A percentile compares a stretch with the other conserved stretches of the same genome.
phyloP scores from a whole-genome alignment of 805 yeast species.

The Trichomonascus vanleenenianus region DNA sequence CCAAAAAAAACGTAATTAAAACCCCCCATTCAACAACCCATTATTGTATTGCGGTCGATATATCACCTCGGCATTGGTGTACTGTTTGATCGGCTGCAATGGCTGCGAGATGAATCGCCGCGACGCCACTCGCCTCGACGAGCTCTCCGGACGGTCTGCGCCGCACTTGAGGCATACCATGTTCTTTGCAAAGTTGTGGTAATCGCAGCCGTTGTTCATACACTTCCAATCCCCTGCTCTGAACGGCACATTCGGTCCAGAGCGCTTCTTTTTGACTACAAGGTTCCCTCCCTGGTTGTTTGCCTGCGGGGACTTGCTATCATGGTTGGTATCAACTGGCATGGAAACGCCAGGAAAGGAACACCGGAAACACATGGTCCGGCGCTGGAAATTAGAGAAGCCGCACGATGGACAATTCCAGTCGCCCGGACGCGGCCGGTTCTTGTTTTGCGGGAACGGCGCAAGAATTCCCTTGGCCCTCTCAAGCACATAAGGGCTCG shows the following conservation, averaged over 20 bases:
- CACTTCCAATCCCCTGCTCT: slow-evolving; percentile 98
- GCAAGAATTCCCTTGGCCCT: slow-evolving; percentile 73
- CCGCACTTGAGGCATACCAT: slow-evolving; percentile 84
- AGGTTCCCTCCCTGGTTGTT: not conserved
- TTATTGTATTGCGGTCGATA: too few species aligned
- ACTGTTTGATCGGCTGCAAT: not conserved
- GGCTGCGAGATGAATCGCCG: not conserved
- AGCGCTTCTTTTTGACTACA: not conserved
- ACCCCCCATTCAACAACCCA: too few species aligned
- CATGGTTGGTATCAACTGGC: not conserved
- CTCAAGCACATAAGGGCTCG: slow-evolving; percentile 69
- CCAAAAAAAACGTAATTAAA: too few species aligned
- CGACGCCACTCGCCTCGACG: not conserved
- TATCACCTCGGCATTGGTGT: too few species aligned
- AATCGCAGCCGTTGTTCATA: slow-evolving; percentile 64
- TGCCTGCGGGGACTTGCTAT: not conserved
- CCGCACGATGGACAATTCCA: slow-evolving; percentile 99
- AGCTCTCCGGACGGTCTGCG: slow-evolving; percentile 37
- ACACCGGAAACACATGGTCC: slow-evolving; percentile 91
- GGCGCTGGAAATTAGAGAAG: slow-evolving; percentile 85
- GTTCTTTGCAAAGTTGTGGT: slow-evolving; percentile 91
- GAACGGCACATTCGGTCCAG: slow-evolving; percentile 57
- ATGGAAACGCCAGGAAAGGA: slow-evolving; percentile 1
- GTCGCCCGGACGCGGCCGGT: slow-evolving; percentile 92
- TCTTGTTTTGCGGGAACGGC: slow-evolving; percentile 78